Evolutionary conservation across 2,329 filamentous ascomycete genomes (phyloP), one percentile per base, ranked within the genome.

Genomic region (Hymenoscyphus albidus): DNA sequence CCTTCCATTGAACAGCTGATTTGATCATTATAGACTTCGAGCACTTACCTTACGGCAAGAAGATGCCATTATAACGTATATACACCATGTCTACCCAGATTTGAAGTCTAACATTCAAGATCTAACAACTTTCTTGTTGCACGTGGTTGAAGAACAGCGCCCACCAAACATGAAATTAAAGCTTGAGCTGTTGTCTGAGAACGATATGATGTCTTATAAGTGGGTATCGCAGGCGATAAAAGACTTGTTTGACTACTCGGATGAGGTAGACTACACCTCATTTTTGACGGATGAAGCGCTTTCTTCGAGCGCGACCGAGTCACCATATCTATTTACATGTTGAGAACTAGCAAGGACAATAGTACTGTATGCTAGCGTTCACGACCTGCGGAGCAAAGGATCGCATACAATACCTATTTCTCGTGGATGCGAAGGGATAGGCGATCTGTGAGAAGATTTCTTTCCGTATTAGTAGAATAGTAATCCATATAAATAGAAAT

Each of bases 211-310:
- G 51, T 65, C 63, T 59, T 31, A 42, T 35, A 57, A 63, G 55
- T 40, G 58, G 48, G 61, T 58, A 61, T 38, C 42, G 59, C 40
- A 44, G 55, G 61, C 64, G 55, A 57, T 66, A 42, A 62, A 64
- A 62, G 64, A 66, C 18, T 66, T 66, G 58, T 64, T 64, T 64
- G 64, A 66, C 42, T 59, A 55, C 63, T 63, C 61, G 54, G 59
- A 62, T 67, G 54, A 65, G 54, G 54, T 57, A 57, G 54, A 57
- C 54, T 57, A 57, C 54, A 44, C 40, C 40, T 44, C 40, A 44
- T 44, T 44, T 44, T 44, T 44, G n/a, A 44, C 40, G 6, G 40
- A 44, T 44, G 14, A 44, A n/a, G 40, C 14, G 40, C 40, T 44
- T 44, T 44, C 40, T 44, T 44, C 40, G 40, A 44, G 40, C 40